Conservation (phyloP, 306 rosid genomes). For the Begonia masoniana region DNA sequence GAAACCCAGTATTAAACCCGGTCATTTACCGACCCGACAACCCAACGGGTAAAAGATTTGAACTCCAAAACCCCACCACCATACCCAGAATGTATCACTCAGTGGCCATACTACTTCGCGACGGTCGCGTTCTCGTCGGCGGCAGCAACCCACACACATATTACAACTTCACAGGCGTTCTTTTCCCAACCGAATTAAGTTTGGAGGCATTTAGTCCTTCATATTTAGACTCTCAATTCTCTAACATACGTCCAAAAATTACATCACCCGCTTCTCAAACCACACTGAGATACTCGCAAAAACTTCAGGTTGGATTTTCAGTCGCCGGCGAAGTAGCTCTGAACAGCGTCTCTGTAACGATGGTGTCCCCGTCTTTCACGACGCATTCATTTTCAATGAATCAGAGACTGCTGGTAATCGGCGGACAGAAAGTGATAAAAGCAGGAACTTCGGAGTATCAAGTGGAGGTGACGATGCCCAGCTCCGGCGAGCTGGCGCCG, state of each 20-base stretch:
- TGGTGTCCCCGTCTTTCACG: too few relatives aligned
- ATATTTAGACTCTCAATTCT: constrained; percentile 31
- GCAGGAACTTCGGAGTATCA: too few relatives aligned
- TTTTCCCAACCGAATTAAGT: constrained; percentile 65
- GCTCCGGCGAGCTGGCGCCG: too few relatives aligned
- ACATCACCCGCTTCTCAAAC: too few relatives aligned
- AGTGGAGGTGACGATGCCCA: too few relatives aligned
- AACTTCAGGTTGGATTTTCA: too few relatives aligned
- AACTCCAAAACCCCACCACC: constrained; percentile 29
- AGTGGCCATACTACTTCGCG: constrained; percentile 58
- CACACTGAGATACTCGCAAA: too few relatives aligned
- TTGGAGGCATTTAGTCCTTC: constrained; percentile 70
- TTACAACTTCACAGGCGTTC: constrained; percentile 29
- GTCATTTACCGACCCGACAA: constrained; percentile 39
- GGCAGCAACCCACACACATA: constrained; percentile 57
- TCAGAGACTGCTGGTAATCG: too few relatives aligned
- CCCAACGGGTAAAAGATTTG: constrained; percentile 38
- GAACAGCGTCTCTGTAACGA: too few relatives aligned
- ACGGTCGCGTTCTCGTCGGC: constrained; percentile 56
- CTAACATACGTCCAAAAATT: constrained; percentile 25
- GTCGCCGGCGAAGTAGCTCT: too few relatives aligned
- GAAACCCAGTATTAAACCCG: constrained; percentile 56
- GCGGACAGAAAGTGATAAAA: too few relatives aligned
- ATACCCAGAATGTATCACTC: constrained; percentile 78
- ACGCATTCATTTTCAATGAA: too few relatives aligned